Base-by-base conservation (phyloP, 305 asterid genomes). In the Stenogyne calaminthoides region DNA sequence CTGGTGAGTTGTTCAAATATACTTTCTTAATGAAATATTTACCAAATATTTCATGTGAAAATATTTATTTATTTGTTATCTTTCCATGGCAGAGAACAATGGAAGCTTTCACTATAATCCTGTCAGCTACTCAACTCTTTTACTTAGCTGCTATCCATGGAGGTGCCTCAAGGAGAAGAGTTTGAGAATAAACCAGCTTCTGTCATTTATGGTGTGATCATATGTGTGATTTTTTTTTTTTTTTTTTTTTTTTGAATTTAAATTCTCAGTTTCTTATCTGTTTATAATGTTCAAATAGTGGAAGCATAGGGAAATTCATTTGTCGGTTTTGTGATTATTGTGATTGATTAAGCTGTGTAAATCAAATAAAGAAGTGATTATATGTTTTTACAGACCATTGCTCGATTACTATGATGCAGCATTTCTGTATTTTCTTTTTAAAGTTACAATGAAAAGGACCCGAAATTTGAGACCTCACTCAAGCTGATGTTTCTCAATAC, bases 81-180 rank as follows among this genome's bases (percentile, higher is more conserved):
- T 1, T 57, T 67, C 16, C 66, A n/a, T 56, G 25, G 67, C 97
- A 92, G 98, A 87, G 85, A 77, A 89, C 97, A 70, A 84, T 90
- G 96, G 98, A 92, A 81, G 94, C 95, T 59, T 89, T 90, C 86
- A 64, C 86, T 15, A 93, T 89, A 47, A 93, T 91, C 74, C 92
- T 93, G 16, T 81, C 96, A 0, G 91, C 81, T 27, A 91, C 98
- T 14, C 97, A 89, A 65, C 82, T 88, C 74, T 27, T 89, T 18
- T 92, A 92, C 82, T 67, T 89, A 20, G 95, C 86, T 63, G 90
- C 83, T 54, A 84, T 88, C 68, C 87, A 86, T 55, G 87, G 86
- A 60, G 88, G n/a, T n/a, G n/a, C n/a, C n/a, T n/a, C n/a, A n/a
- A n/a, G n/a, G n/a, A n/a, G n/a, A n/a, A n/a, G n/a, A n/a, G n/a